phyloP scores from a whole-genome alignment of 805 yeast species.

The Suhomyces sp. region DNA sequence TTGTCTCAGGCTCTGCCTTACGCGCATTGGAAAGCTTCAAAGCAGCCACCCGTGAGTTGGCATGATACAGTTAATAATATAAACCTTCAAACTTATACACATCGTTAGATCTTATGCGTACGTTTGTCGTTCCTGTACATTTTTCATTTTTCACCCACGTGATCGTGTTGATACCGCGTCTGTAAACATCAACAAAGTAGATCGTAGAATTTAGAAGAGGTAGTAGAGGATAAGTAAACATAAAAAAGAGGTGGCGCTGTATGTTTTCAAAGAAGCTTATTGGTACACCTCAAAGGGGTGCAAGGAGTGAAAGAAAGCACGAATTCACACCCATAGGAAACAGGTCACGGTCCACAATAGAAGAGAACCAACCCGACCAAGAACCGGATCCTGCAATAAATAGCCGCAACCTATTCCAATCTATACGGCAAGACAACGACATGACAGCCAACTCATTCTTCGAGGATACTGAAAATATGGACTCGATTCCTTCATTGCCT shows the following conservation, averaged over 20 bases:
- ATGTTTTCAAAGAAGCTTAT: constrained; percentile 13
- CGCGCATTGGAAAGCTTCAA: constrained; percentile 55
- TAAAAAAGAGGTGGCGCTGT: neutral
- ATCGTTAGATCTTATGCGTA: constrained; percentile 22
- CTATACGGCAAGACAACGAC: constrained; percentile 8
- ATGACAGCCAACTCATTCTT: constrained; percentile 5
- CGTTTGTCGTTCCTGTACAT: neutral
- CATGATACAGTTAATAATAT: neutral
- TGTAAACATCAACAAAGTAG: neutral
- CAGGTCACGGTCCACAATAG: constrained; percentile 10
- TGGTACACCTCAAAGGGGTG: constrained; percentile 15
- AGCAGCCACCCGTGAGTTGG: constrained; percentile 11
- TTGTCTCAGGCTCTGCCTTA: constrained; percentile 65
- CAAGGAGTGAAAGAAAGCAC: constrained; percentile 4
- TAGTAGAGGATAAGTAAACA: neutral
- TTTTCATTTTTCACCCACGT: neutral
- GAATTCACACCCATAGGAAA: constrained; percentile 28
- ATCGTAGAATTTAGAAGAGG: neutral
- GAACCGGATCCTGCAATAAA: constrained; percentile 1
- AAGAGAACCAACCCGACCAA: constrained; percentile 4
- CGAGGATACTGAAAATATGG: constrained; percentile 8
- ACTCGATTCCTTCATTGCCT: constrained; percentile 1
- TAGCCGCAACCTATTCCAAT: constrained; percentile 10
- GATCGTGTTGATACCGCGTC: neutral
- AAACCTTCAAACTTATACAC: constrained; percentile 13